Percentiles rank a stretch among this genome's conserved stretches.
These are phyloP conservation scores for Solanum corneliomulleri DNA, from an alignment of 257 asterid species.

Conservation along the genomic window DNA sequence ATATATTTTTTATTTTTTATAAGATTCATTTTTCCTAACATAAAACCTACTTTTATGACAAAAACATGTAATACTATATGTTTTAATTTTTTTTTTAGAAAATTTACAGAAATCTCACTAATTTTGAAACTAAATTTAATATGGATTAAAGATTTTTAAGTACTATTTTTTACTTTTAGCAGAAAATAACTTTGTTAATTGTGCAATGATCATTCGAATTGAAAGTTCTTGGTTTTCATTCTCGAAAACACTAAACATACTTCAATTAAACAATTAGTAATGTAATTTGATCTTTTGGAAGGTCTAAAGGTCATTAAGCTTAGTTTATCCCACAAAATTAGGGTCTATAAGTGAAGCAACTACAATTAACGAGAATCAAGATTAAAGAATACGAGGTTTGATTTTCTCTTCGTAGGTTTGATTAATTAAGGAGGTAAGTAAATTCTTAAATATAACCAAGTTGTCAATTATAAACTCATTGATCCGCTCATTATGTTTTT, in stretches of 20 bases:
- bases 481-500: neutral
- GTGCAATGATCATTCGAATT: neutral
- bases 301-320: neutral
- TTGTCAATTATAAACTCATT: neutral
- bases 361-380: neutral
- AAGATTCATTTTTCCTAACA: neutral
- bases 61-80: too few species aligned
- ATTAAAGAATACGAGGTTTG: neutral
- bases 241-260: neutral
- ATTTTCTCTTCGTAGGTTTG: neutral
- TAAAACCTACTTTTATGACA: neutral
- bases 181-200: neutral
- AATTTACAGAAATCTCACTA: neutral
- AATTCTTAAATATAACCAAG: neutral
- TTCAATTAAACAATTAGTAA: neutral
- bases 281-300: neutral
- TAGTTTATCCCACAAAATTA: neutral
- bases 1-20: too few species aligned
- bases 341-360: neutral
- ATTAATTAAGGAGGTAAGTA: neutral
- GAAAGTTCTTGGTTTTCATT: neutral
- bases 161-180: neutral
- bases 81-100: too few species aligned
- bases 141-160: neutral
- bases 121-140: neutral